These are phyloP conservation scores for Morella rubra DNA, from an alignment of 306 rosid genomes.

Conservation along the genomic window DNA sequence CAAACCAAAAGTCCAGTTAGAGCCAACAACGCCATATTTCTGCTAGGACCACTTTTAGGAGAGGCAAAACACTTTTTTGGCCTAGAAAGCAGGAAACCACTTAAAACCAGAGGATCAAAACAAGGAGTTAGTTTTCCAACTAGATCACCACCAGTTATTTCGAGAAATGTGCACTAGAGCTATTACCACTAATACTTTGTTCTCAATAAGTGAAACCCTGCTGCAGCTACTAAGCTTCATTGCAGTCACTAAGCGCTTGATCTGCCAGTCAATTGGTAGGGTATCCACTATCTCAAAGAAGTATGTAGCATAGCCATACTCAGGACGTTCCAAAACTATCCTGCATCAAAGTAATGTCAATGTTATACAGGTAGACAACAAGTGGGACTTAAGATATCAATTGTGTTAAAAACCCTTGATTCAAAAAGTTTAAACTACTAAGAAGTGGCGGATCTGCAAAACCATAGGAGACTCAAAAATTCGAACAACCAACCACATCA, in stretches of 20 bases:
- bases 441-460: neutral
- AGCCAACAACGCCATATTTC: neutral
- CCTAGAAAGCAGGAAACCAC: neutral
- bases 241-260: conserved; percentile 81
- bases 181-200: conserved; percentile 67
- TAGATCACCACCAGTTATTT: neutral
- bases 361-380: conserved; percentile 25
- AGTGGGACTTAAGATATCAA: conserved; percentile 21
- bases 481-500: neutral
- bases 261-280: conserved; percentile 76
- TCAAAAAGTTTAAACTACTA: neutral
- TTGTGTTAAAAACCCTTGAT: conserved; percentile 15
- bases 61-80: neutral
- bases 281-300: conserved; percentile 81
- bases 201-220: conserved; percentile 76
- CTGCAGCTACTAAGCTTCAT: conserved; percentile 79
- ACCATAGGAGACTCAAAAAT: neutral
- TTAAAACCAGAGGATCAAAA: neutral
- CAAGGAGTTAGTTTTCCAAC: neutral
- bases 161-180: conserved; percentile 20
- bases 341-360: conserved; percentile 51
- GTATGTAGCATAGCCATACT: conserved; percentile 92
- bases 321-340: conserved; percentile 93
- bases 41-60: no score
- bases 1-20: neutral